Evolutionary conservation across 768 basidiomycete species (phyloP), one percentile per base, ranked within the genome.

Genomic region (Amanita jacksonii): DNA sequence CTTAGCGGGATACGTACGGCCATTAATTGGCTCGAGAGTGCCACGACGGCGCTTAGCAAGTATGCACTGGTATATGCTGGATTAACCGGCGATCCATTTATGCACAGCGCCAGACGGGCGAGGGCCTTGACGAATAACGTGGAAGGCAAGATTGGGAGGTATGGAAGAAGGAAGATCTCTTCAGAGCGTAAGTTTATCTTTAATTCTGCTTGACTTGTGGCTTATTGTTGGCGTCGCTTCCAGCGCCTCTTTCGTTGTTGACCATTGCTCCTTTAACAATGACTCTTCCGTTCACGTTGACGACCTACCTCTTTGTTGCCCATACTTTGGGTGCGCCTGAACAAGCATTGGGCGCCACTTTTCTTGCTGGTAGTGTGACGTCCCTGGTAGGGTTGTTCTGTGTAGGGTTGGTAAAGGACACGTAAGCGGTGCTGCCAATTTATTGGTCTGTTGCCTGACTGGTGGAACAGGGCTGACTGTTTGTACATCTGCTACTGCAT

Each of bases 281-380:
- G 48, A 85, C 86, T 1, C 73, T 92, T 50, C 85, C 89, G 4
- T 85, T 88, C 50, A 81, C 88, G 10, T 66, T 93, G 22, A 64
- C 75, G 28, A 85, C 89, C 4, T 96, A 94, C 59, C 62, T 97
- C 15, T 87, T 93, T 52, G 85, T 90, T n/a, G 84, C 88, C 2
- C 86, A 89, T 61, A 81, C 84, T 0, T 62, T 90, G 16, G 57
- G 60, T 13, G 77, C 79, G 19, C 86, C 88, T 0, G 60, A 79
- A 36, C 73, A 84, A 52, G 87, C 89, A 0, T 67, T 91, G 6
- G 71, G 79, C 9, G 84, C 85, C 16, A 78, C 85, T 1, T 51
- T 93, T 12, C 65, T 93, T 3, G 84, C 83, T 18, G 90, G 82
- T 3, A 79, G 76, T 8, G 77, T 88, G 13, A 87, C 87, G 0